Evolutionary conservation across 2,329 filamentous ascomycete genomes (phyloP).

Genomic region (Scopulariopsis brevicaulis): DNA sequence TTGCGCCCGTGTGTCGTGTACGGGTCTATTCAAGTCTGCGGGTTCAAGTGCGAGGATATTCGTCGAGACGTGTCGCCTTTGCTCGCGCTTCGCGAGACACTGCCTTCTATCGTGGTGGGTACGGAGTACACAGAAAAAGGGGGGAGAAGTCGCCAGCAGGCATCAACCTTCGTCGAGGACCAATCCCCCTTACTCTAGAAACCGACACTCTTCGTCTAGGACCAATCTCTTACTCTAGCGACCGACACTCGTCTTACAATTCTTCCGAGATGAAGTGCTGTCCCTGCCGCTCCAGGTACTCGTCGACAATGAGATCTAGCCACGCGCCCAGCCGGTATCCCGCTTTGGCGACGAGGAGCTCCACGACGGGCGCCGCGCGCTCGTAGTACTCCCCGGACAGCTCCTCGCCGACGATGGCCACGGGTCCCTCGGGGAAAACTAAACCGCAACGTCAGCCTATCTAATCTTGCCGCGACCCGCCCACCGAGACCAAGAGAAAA

Average conservation of each 20-base stretch:
- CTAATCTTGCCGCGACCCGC: background rate
- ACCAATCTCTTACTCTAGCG: too few relatives aligned
- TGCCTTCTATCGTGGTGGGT: too few relatives aligned
- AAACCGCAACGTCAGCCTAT: constrained; percentile 10
- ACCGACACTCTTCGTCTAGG: too few relatives aligned
- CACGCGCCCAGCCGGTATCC: constrained; percentile 58
- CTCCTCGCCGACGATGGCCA: constrained; percentile 46
- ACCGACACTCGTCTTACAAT: background rate
- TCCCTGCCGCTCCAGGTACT: background rate
- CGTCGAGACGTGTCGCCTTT: too few relatives aligned
- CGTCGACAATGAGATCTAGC: constrained; percentile 50
- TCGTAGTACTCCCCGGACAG: constrained; percentile 53
- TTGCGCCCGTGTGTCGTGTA: background rate
- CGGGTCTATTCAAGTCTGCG: background rate
- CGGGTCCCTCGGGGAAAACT: constrained; percentile 50
- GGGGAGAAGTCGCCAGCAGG: too few relatives aligned
- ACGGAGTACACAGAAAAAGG: too few relatives aligned
- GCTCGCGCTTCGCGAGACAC: too few relatives aligned
- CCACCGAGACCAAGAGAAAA: background rate
- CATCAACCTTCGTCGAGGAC: too few relatives aligned
- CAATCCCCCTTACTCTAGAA: too few relatives aligned
- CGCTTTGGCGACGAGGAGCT: constrained; percentile 55
- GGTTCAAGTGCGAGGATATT: too few relatives aligned
- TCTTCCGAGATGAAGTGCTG: background rate
- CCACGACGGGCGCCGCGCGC: constrained; percentile 50